Evolutionary conservation across 495 filamentous ascomycete species (phyloP).

Genomic region (Bathelium albidoporum): DNA sequence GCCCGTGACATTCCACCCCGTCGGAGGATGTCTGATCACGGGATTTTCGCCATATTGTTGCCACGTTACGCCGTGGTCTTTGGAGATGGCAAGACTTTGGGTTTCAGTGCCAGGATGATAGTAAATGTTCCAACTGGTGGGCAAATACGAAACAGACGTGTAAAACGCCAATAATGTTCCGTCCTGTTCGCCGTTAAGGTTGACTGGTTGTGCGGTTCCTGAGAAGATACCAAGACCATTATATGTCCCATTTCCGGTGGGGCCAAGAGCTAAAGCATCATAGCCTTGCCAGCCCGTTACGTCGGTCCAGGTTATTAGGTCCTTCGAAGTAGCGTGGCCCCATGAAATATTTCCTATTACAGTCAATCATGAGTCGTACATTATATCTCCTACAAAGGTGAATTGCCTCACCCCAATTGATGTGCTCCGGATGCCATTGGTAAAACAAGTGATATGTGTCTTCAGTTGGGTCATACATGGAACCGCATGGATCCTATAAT

Average conservation of each 20-base stretch:
- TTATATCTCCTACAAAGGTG: background rate
- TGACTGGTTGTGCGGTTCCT: conserved; percentile 38
- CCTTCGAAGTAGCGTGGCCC: conserved; percentile 30
- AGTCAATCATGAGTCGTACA: background rate
- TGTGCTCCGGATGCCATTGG: conserved; percentile 34
- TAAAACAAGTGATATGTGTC: conserved; percentile 33
- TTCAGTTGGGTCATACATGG: conserved; percentile 41
- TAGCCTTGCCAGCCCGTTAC: conserved; percentile 30
- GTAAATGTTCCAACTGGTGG: conserved; percentile 39
- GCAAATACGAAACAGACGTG: conserved; percentile 42
- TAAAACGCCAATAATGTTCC: conserved; percentile 41
- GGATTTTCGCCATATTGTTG: conserved; percentile 41
- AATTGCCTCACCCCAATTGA: conserved; percentile 29
- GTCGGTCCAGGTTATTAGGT: conserved; percentile 22
- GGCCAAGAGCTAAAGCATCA: conserved; percentile 25
- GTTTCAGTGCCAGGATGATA: conserved; percentile 42
- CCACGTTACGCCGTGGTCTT: conserved; percentile 42
- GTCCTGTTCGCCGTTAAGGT: conserved; percentile 33
- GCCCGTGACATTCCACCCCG: conserved; percentile 39
- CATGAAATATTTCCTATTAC: conserved; percentile 35
- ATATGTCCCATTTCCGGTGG: conserved; percentile 29
- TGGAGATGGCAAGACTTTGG: conserved; percentile 40
- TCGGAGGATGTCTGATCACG: conserved; percentile 36
- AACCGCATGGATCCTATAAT: conserved; percentile 40
- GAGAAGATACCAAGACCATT: conserved; percentile 44